These are phyloP conservation scores for Arbutus unedo DNA, from an alignment of 148 eudicot genomes.

Conservation along the genomic window DNA sequence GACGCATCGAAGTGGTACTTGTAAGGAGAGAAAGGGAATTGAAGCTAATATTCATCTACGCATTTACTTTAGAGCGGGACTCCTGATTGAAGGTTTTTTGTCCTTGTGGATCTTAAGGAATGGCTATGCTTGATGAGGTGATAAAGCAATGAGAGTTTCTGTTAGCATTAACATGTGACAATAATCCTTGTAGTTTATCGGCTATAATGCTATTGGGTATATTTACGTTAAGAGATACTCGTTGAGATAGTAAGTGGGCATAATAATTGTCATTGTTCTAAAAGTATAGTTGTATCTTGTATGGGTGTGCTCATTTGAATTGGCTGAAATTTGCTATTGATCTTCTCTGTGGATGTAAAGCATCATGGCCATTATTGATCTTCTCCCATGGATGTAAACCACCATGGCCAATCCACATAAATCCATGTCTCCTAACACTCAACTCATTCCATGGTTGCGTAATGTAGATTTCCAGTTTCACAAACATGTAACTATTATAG, in stretches of 20 bases:
- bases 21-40: neutral
- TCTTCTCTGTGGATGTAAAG: neutral
- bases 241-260: too few species aligned
- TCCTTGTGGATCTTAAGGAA: neutral
- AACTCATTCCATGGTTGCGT: neutral
- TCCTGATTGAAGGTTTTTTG: neutral
- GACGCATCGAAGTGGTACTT: neutral
- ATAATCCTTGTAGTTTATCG: neutral
- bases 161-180: neutral
- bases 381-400: neutral
- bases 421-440: neutral
- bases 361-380: neutral
- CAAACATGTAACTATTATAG: neutral
- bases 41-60: neutral
- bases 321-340: neutral
- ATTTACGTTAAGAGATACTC: too few species aligned
- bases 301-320: neutral
- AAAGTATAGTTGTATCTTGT: neutral
- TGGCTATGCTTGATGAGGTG: neutral
- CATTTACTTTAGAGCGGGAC: neutral
- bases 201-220: neutral
- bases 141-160: neutral
- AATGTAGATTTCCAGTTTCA: neutral
- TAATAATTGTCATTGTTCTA: neutral
- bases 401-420: neutral